Evolutionary conservation across 192 early-diverging fungal species (phyloP), one percentile per base, ranked within the genome.

Genomic region (Mortierella antarctica): DNA sequence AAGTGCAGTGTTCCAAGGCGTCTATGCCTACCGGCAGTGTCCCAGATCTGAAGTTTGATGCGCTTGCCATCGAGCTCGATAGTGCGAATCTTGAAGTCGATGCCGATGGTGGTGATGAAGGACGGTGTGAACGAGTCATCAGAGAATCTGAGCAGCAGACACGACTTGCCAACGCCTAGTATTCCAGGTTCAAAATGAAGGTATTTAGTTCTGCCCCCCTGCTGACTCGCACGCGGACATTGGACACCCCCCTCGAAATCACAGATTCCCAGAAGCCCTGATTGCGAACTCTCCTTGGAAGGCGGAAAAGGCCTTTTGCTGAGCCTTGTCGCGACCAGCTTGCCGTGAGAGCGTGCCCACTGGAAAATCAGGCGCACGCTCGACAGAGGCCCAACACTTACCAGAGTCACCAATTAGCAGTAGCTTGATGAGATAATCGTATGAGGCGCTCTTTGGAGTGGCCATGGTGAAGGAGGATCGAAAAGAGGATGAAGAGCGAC

Each of bases 31-130:
- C 71, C 97, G 31, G 97, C 97, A 8, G 97, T 99, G 86, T 99
- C 97, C 98, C 98, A 99, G 71, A 99, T 99, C 86, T 99, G 98
- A 48, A 99, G 90, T 87, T 99, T 99, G 82, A 99, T 98, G 67
- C 96, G 92, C 88, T 98, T 98, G 65, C 97, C 98, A 80, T 98
- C 98, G 48, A 99, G 89, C 77, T 99, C 98, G 65, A 99, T 97
- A 31, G 96, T 98, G 64, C 97, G 91, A 83, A 99, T 98, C 88
- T 98, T 98, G 85, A 99, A 99, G 88, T 99, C 98, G 71, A 99
- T 98, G 56, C 98, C 98, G 70, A 99, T 98, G 57, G 98, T 99
- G 50, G 98, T 98, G 82, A 99, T 99, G 87, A 98, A 99, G 48
- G 96, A 97, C 42, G 98, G 98, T 41, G 98, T 98, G 82, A 99